A percentile compares a stretch with the other conserved stretches of the same genome.
Evolutionary conservation across 306 rosid genomes (phyloP).

Genomic region (Castanea crenata): DNA sequence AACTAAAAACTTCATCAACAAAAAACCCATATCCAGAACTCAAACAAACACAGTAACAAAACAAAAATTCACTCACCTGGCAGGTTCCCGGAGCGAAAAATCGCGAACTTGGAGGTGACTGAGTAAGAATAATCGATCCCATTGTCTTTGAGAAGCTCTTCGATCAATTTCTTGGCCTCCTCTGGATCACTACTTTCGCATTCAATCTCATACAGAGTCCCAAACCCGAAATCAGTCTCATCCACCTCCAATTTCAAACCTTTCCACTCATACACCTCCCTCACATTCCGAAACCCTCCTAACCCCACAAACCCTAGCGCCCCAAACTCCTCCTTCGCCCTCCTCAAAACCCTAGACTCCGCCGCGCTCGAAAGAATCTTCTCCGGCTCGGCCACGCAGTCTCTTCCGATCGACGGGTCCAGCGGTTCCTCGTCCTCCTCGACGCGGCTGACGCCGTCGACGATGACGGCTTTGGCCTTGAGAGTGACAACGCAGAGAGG

Average conservation of each 20-base stretch:
- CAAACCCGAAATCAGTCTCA: constrained; percentile 69
- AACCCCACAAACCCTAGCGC: constrained; percentile 57
- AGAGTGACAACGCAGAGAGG: constrained; percentile 65
- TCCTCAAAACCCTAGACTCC: constrained; percentile 72
- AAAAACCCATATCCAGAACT: background rate
- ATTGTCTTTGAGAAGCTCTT: constrained; percentile 69
- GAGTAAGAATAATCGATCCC: constrained; percentile 64
- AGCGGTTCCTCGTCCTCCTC: constrained; percentile 90
- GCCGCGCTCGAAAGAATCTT: constrained; percentile 26
- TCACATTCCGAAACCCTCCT: constrained; percentile 80
- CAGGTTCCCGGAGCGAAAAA: constrained; percentile 52
- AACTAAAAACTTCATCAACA: background rate
- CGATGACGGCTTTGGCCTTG: constrained; percentile 70
- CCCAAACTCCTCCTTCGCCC: constrained; percentile 78
- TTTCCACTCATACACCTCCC: constrained; percentile 82
- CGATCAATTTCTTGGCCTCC: constrained; percentile 55
- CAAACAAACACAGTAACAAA: background rate
- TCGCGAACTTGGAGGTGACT: constrained; percentile 56
- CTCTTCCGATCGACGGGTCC: constrained; percentile 50
- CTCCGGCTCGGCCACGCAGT: constrained; percentile 63
- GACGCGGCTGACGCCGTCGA: constrained; percentile 80
- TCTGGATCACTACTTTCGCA: constrained; percentile 84
- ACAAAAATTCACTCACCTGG: constrained; percentile 12
- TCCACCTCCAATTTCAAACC: constrained; percentile 91
- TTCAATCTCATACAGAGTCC: constrained; percentile 77